Base-by-base conservation (phyloP, 2,329 filamentous ascomycete genomes). In the Botrytis squamosa region DNA sequence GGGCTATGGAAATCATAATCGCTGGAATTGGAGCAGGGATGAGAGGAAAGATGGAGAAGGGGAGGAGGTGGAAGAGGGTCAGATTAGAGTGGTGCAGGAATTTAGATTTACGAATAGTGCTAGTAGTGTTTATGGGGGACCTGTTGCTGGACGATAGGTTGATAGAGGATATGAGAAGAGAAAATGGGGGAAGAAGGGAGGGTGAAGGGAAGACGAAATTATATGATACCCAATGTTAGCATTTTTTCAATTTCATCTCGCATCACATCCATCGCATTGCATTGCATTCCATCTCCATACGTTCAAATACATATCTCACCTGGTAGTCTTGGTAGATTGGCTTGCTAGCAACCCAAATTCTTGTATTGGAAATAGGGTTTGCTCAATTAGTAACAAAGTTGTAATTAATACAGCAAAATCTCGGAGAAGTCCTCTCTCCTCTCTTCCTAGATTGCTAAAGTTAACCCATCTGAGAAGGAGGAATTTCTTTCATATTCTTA, bases 41-140 rank as follows among this genome's bases (percentile, higher is more conserved):
- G 49, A 44, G 29, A 38, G 63, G 29, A 38, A n/a, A 18, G 12
- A 9, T 20, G 29, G 12, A 6, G 63, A 59, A 3, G 40, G 14
- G 6, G 44, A 8, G n/a, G 36, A 38, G 36, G 63, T 72, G 16
- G 62, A 49, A 33, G 52, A 72, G 63, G 70, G 70, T 6, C 40
- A 44, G 22, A 72, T 72, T 59, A 60, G 64, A 42, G 63, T 72
- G 9, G 46, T 72, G 5, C 38, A 38, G 63, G 70, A 72, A 49
- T 72, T 72, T 40, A 60, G 49, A 38, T 68, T 57, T 29, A 52
- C 46, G 12, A 71, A 64, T 66, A n/a, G 25, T 57, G 59, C 44
- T n/a, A 25, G n/a, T 40, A 46, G 14, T 36, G 25, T 16, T 55
- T 55, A 40, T 67, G 33, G 33, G 46, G 65, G 46, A 18, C 46